These are phyloP conservation scores for Ramichloridium luteum DNA, from an alignment of 2,329 filamentous ascomycete species.

Conservation along the genomic window DNA sequence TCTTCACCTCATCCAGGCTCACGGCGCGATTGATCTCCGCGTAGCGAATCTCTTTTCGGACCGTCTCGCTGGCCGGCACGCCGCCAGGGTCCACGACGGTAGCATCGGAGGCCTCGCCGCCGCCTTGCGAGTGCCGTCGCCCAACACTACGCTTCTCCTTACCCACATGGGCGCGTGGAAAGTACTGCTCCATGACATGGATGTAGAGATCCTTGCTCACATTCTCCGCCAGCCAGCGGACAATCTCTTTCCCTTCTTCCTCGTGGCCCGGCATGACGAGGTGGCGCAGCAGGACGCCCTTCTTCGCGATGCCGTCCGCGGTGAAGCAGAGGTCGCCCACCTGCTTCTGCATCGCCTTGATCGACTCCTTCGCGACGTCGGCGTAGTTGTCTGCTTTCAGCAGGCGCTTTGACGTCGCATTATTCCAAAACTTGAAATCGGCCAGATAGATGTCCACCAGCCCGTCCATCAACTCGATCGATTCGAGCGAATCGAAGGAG, in stretches of 20 bases:
- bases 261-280: conserved; percentile 76
- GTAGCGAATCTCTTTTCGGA: conserved; percentile 47
- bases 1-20: conserved; percentile 50
- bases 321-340: conserved; percentile 78
- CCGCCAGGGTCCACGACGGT: conserved; percentile 21
- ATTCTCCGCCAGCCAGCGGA: conserved; percentile 61
- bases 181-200: conserved; percentile 84
- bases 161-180: conserved; percentile 68
- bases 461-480: conserved; percentile 60
- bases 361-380: conserved; percentile 58
- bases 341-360: conserved; percentile 68
- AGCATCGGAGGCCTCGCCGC: no score
- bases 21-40: conserved; percentile 67
- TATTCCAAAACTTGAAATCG: conserved; percentile 74
- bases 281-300: conserved; percentile 62
- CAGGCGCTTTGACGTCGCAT: conserved; percentile 52
- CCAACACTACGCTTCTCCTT: no score
- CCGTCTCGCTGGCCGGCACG: conserved; percentile 15
- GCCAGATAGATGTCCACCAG: conserved; percentile 79
- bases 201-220: conserved; percentile 66
- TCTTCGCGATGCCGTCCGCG: conserved; percentile 66
- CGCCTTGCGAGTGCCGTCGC: no score
- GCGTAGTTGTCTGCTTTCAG: conserved; percentile 71
- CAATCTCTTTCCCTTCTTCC: conserved; percentile 59
- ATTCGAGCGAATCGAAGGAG: conserved; percentile 63